These are phyloP conservation scores for Penstemon davidsonii DNA, from an alignment of 257 asterid genomes.

Conservation along the genomic window DNA sequence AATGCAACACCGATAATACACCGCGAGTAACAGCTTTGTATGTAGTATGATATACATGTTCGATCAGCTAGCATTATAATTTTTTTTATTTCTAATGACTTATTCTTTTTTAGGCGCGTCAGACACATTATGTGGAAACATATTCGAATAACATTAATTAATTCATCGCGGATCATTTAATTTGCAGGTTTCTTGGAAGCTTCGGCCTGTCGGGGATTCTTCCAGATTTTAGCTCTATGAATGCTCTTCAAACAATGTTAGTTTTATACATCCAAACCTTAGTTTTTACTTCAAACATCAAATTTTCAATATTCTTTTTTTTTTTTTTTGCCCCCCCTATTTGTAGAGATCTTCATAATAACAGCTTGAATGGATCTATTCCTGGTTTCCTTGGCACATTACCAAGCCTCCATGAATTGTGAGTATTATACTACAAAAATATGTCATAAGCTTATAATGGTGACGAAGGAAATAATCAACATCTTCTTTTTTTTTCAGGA, in stretches of 20 bases:
- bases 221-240: constrained; percentile 46
- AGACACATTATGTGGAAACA: too few relatives aligned
- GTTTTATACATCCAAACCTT: neutral
- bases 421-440: constrained; percentile 20
- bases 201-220: constrained; percentile 28
- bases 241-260: constrained; percentile 59
- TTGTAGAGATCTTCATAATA: constrained; percentile 53
- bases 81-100: neutral
- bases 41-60: too few relatives aligned
- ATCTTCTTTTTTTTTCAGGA: constrained; percentile 35
- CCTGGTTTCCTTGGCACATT: constrained; percentile 61
- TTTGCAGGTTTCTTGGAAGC: constrained; percentile 31
- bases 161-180: neutral
- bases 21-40: constrained; percentile 82
- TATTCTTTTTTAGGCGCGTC: too few relatives aligned
- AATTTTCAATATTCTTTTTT: neutral
- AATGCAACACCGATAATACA: constrained; percentile 45
- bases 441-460: too few relatives aligned
- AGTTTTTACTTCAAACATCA: neutral
- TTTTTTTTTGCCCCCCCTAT: neutral
- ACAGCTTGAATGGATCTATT: constrained; percentile 52
- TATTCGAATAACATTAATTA: too few relatives aligned
- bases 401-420: constrained; percentile 52
- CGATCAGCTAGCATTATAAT: too few relatives aligned
- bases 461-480: neutral